Percentiles rank a stretch among this genome's conserved stretches.
Conservation (phyloP, 1,284 basidiomycete genomes). For the Malassezia psittaci region DNA sequence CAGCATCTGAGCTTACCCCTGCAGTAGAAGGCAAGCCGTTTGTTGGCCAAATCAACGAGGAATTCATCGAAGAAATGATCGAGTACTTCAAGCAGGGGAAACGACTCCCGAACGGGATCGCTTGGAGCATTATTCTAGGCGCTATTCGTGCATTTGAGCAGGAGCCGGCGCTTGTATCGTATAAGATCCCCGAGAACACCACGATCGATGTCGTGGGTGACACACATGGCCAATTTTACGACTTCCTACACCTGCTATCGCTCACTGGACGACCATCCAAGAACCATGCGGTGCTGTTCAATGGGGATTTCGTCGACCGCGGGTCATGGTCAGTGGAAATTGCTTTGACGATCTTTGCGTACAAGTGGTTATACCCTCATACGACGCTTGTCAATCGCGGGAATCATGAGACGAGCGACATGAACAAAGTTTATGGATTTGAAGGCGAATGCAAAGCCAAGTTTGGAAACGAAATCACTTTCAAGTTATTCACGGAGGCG, state of each 20-base stretch:
- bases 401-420: constrained; percentile 91
- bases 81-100: constrained; percentile 86
- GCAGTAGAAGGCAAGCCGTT: constrained; percentile 15
- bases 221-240: constrained; percentile 61
- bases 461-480: constrained; percentile 39
- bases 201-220: constrained; percentile 49
- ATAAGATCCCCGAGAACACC: constrained; percentile 65
- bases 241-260: constrained; percentile 74
- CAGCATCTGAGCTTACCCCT: constrained; percentile 54
- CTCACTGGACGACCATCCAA: constrained; percentile 58
- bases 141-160: constrained; percentile 65
- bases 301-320: constrained; percentile 63
- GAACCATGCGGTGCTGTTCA: constrained; percentile 42
- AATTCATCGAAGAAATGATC: constrained; percentile 78
- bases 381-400: constrained; percentile 58
- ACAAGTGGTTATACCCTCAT: constrained; percentile 61
- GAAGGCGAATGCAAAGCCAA: constrained; percentile 78
- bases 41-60: constrained; percentile 50
- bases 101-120: constrained; percentile 63
- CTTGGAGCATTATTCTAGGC: constrained; percentile 88
- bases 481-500: constrained; percentile 42
- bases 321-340: constrained; percentile 97
- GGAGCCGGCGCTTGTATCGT: constrained; percentile 72
- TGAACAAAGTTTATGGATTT: constrained; percentile 61
- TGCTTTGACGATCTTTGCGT: constrained; percentile 82